phyloP scores from a whole-genome alignment of 1,284 basidiomycete genomes.

The Polyporus tsugae region DNA sequence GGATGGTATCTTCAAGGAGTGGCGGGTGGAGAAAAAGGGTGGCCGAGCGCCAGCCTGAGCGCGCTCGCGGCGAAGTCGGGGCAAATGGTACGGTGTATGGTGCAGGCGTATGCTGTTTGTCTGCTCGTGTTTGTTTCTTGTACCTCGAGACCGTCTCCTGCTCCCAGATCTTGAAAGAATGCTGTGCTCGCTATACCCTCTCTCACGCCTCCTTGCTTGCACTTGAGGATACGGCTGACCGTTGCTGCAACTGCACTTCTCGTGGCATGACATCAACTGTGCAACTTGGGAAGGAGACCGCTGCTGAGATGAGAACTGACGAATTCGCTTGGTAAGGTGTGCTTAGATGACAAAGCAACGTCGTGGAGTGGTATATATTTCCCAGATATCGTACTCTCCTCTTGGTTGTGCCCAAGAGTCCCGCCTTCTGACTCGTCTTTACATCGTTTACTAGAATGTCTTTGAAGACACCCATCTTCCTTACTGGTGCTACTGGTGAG shows the following conservation, averaged over 20 bases:
- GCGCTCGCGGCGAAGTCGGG: not conserved
- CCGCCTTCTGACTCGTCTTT: not conserved
- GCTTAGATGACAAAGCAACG: not conserved
- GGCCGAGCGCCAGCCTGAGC: constrained; percentile 41
- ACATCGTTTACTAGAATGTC: not conserved
- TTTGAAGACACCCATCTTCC: constrained; percentile 28
- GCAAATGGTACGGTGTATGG: constrained; percentile 14
- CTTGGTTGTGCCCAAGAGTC: not conserved
- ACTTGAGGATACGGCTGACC: not conserved
- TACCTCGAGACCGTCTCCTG: constrained; percentile 27
- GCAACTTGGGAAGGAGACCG: no score
- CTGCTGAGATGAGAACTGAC: no score
- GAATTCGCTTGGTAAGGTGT: not conserved
- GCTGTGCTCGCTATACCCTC: constrained; percentile 7
- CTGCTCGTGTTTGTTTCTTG: constrained; percentile 18
- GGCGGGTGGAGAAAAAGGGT: constrained; percentile 83
- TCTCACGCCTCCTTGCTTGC: not conserved
- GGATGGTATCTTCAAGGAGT: constrained; percentile 94
- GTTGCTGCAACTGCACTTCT: not conserved
- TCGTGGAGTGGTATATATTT: not conserved
- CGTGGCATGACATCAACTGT: no score
- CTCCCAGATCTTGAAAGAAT: constrained; percentile 23
- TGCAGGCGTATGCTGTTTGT: constrained; percentile 13
- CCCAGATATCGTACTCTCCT: not conserved
- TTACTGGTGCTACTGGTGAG: constrained; percentile 36